A percentile compares a stretch with the other conserved stretches of the same genome.
phyloP scores from a whole-genome alignment of 2,329 filamentous ascomycete species.

The Thielaviopsis populi region DNA sequence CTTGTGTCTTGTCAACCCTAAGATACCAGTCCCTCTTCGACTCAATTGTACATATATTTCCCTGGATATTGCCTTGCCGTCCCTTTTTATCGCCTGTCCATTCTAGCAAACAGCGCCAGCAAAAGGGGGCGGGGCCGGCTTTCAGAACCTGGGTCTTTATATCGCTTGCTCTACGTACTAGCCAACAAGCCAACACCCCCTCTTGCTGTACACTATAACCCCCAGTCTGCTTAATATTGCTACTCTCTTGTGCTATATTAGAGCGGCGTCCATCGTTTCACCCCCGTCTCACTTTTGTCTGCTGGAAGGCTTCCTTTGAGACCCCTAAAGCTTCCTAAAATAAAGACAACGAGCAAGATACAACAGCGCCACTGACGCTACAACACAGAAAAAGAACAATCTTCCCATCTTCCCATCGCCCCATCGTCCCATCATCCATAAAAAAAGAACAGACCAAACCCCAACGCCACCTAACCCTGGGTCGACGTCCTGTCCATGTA shows the following conservation, averaged over 20 bases:
- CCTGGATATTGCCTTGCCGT: neutral
- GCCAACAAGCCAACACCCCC: neutral
- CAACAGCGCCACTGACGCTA: neutral
- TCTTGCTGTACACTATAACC: neutral
- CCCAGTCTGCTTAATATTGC: neutral
- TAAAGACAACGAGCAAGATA: neutral
- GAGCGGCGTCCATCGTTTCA: slow-evolving; percentile 8
- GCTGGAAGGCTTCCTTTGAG: neutral
- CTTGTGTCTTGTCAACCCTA: no score
- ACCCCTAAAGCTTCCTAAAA: neutral
- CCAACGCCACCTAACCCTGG: neutral
- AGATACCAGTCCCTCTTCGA: neutral
- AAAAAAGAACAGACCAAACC: neutral
- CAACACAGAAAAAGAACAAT: neutral
- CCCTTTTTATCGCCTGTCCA: neutral
- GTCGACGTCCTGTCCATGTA: neutral
- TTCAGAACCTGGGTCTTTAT: neutral
- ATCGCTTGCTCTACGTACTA: neutral
- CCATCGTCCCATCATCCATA: no score
- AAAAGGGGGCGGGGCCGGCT: neutral
- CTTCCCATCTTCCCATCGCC: no score
- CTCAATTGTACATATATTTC: neutral
- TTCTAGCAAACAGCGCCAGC: neutral
- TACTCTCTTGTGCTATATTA: neutral
- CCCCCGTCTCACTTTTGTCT: slow-evolving; percentile 5